phyloP scores from a whole-genome alignment of 2,329 filamentous ascomycete genomes.

The Cytospora piceae region DNA sequence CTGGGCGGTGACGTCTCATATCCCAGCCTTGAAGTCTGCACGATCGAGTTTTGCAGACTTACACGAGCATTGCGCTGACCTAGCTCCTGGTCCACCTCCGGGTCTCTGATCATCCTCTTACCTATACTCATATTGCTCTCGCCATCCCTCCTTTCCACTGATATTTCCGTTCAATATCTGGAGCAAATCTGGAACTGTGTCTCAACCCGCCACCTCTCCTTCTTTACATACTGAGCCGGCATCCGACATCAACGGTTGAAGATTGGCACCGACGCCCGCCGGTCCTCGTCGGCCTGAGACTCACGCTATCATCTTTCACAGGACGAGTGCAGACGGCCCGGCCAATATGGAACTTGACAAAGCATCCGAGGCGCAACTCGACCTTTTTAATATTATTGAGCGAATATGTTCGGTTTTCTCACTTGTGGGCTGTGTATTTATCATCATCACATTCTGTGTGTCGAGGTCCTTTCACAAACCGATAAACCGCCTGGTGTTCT shows the following conservation, averaged over 20 bases:
- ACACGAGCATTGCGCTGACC: neutral
- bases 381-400: slow-evolving; percentile 65
- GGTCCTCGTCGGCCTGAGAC: neutral
- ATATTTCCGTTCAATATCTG: neutral
- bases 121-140: neutral
- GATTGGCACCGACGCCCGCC: neutral
- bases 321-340: neutral
- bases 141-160: neutral
- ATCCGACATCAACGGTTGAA: neutral
- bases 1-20: neutral
- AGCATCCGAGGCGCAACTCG: slow-evolving; percentile 44
- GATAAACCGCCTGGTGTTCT: slow-evolving; percentile 86
- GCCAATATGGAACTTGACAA: slow-evolving; percentile 22
- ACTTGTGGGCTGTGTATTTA: slow-evolving; percentile 70
- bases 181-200: neutral
- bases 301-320: neutral
- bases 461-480: slow-evolving; percentile 77
- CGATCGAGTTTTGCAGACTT: neutral
- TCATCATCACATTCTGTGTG: slow-evolving; percentile 70
- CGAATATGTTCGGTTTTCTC: slow-evolving; percentile 72
- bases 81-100: neutral
- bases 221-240: neutral
- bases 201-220: neutral
- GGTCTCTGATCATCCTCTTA: neutral
- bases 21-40: neutral